Conservation (phyloP, 768 basidiomycete genomes). For the Tephrocybe sp. region DNA sequence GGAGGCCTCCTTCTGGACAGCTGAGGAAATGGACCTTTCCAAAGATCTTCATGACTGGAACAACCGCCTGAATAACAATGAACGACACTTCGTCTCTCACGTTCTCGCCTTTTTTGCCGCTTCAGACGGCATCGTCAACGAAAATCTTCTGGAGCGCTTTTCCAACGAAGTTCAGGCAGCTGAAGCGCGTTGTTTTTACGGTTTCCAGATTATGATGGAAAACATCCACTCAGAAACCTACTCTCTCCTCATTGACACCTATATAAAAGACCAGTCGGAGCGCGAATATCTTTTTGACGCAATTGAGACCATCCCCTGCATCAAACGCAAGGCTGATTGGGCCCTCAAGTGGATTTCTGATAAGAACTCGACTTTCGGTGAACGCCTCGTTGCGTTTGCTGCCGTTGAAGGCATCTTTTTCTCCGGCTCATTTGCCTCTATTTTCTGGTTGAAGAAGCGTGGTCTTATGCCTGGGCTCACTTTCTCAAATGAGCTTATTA, state of each 20-base stretch:
- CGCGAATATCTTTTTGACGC: slow-evolving; percentile 89
- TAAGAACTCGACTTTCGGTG: slow-evolving; percentile 74
- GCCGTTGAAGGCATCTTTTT: slow-evolving; percentile 99
- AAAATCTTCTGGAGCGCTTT: slow-evolving; percentile 93
- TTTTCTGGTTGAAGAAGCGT: slow-evolving; percentile 97
- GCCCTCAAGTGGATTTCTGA: slow-evolving; percentile 92
- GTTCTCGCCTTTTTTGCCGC: slow-evolving; percentile 97
- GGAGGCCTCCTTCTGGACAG: slow-evolving; percentile 93
- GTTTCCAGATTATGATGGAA: slow-evolving; percentile 99
- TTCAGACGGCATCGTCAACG: slow-evolving; percentile 95
- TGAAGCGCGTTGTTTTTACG: slow-evolving; percentile 95
- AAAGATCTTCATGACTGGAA: slow-evolving; percentile 87
- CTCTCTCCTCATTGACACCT: slow-evolving; percentile 92
- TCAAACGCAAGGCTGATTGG: slow-evolving; percentile 94
- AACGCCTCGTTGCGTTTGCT: slow-evolving; percentile 90
- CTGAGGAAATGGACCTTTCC: slow-evolving; percentile 89
- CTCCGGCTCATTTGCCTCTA: slow-evolving; percentile 89
- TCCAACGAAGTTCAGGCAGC: slow-evolving; percentile 90
- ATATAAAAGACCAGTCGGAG: slow-evolving; percentile 78
- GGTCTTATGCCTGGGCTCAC: slow-evolving; percentile 97
- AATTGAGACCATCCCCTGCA: slow-evolving; percentile 90
- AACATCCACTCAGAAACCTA: slow-evolving; percentile 98
- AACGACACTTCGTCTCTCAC: slow-evolving; percentile 89
- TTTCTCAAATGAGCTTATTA: slow-evolving; percentile 96
- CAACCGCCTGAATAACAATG: slow-evolving; percentile 73